phyloP scores from a whole-genome alignment of 495 filamentous ascomycete species.

The Penicillium canescens region DNA sequence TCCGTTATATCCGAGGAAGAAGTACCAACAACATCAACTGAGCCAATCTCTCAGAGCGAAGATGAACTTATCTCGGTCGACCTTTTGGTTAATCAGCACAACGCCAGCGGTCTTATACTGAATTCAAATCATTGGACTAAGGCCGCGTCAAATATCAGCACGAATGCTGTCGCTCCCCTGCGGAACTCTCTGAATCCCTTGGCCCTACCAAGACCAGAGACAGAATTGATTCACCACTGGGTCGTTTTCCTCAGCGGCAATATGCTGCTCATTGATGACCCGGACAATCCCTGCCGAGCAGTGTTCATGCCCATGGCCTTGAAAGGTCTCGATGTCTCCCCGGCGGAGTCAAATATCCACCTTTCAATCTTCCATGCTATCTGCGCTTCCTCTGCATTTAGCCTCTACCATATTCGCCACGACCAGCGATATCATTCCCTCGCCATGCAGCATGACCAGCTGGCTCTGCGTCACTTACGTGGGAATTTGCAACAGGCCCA shows the following conservation, averaged over 20 bases:
- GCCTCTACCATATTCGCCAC: slow-evolving; percentile 22
- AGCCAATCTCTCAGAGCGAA: not conserved
- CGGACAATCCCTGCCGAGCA: slow-evolving; percentile 26
- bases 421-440: slow-evolving; percentile 26
- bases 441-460: slow-evolving; percentile 25
- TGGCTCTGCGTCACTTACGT: slow-evolving; percentile 23
- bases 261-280: slow-evolving; percentile 25
- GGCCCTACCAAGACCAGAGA: slow-evolving; percentile 18
- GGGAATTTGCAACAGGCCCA: slow-evolving; percentile 16
- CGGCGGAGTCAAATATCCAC: slow-evolving; percentile 20
- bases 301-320: slow-evolving; percentile 28
- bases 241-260: slow-evolving; percentile 28
- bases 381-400: slow-evolving; percentile 32
- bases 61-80: not conserved
- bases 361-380: slow-evolving; percentile 33
- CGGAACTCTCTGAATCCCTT: slow-evolving; percentile 6
- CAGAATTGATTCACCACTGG: slow-evolving; percentile 29
- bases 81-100: not conserved
- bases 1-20: not conserved
- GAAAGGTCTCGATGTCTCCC: slow-evolving; percentile 16
- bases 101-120: not conserved
- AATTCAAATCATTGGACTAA: not conserved
- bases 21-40: not conserved
- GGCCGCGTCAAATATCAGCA: not conserved
- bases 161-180: not conserved